Conservation (phyloP, 2,329 filamentous ascomycete species). For the Elsinoe ampelina region DNA sequence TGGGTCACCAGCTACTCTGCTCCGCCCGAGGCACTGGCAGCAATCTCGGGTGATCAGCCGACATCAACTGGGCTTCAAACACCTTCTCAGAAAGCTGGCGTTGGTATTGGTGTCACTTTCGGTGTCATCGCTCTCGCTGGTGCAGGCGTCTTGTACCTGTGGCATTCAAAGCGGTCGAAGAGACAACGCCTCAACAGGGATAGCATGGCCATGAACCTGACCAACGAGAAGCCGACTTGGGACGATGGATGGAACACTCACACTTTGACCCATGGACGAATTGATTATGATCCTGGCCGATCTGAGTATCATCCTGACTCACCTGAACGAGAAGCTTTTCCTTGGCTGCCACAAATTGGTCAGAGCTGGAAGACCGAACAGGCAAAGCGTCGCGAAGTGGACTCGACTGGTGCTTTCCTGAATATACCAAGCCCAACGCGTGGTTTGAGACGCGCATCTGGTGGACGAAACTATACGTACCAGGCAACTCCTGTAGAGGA, state of each 20-base stretch:
- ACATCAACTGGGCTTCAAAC: constrained; percentile 30
- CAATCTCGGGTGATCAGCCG: neutral
- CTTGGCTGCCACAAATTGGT: constrained; percentile 12
- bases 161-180: constrained; percentile 35
- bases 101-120: constrained; percentile 37
- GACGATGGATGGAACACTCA: constrained; percentile 15
- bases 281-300: constrained; percentile 13
- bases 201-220: constrained; percentile 8
- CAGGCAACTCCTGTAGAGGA: constrained; percentile 36
- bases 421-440: constrained; percentile 41
- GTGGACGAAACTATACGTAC: constrained; percentile 29
- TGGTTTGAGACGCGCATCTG: constrained; percentile 34
- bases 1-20: constrained; percentile 49
- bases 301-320: constrained; percentile 14
- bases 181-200: constrained; percentile 27
- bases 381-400: constrained; percentile 26
- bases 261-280: constrained; percentile 9
- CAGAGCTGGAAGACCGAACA: constrained; percentile 13
- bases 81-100: constrained; percentile 37
- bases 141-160: constrained; percentile 38
- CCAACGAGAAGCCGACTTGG: constrained; percentile 3
- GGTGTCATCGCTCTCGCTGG: constrained; percentile 34
- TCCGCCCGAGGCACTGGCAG: constrained; percentile 26
- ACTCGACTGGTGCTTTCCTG: constrained; percentile 38
- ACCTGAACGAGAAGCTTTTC: constrained; percentile 14